Evolutionary conservation across 768 basidiomycete genomes (phyloP), one percentile per base, ranked within the genome.

Genomic region (Tricholoma furcatifolium): DNA sequence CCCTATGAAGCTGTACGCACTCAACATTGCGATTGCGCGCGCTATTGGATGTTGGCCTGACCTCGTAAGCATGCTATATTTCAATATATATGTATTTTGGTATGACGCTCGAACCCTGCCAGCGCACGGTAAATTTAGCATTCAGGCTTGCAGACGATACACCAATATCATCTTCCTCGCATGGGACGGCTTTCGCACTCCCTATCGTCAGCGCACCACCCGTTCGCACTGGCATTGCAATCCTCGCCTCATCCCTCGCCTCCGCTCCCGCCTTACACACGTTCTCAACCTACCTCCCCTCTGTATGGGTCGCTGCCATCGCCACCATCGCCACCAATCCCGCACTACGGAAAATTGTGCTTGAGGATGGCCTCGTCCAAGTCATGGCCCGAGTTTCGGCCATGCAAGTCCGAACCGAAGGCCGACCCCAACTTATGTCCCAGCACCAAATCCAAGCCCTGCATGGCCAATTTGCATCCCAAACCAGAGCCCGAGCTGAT

Each of bases 241-340:
- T 57, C 7, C 65, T 69, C 38, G 69, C 72, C 17, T 54, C 59
- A 10, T 64, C 71, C 0, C 64, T 78, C 7, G 74, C 80, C 17
- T 65, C 73, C 9, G 69, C 74, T 0, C 72, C 67, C 1, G 59
- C 67, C 10, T 69, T 87, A 5, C 78, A 73, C 56, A 74, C 70
- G 2, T 72, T 87, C 47, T 68, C 73, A 51, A 80, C 84, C 0
- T 73, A 77, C 41, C 68, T 84, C 6, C 85, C 85, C 2, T 73
- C 77, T 4, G 68, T 84, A 0, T 86, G 84, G 85, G 83, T 80
- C 65, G 69, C 74, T 40, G 60, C 78, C 12, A 73, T 85, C 51
- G 74, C 82, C 52, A 58, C 74, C 39, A 70, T 85, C 35, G 71
- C 79, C 36, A 48, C 61, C 6, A 85, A 85, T 65, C 74, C 77